Percentiles rank a stretch among this genome's conserved stretches.
Conservation (phyloP, 2,329 filamentous ascomycete species). For the Cryoendolithus antarcticus region DNA sequence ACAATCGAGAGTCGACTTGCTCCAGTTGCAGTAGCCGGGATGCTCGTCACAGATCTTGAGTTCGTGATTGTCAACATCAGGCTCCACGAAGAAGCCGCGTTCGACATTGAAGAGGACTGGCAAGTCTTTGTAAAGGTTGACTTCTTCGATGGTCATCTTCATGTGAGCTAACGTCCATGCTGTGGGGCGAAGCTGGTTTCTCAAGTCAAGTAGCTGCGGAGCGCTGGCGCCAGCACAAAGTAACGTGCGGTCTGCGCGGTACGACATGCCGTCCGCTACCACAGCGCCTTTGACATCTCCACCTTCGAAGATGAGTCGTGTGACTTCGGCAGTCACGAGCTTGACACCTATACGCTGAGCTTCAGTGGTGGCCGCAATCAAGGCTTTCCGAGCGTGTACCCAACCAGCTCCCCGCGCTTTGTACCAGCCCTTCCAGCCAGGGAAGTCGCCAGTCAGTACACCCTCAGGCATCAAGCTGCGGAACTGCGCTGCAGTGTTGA, state of each 20-base stretch:
- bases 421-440: slow-evolving; percentile 39
- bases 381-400: slow-evolving; percentile 40
- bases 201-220: slow-evolving; percentile 36
- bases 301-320: slow-evolving; percentile 24
- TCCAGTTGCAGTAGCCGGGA: slow-evolving; percentile 42
- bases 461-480: slow-evolving; percentile 39
- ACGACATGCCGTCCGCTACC: slow-evolving; percentile 30
- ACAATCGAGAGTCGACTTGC: slow-evolving; percentile 17
- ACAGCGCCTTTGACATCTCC: slow-evolving; percentile 31
- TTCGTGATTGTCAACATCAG: slow-evolving; percentile 33
- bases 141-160: slow-evolving; percentile 35
- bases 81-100: slow-evolving; percentile 39
- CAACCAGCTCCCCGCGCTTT: slow-evolving; percentile 37
- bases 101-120: slow-evolving; percentile 40
- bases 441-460: slow-evolving; percentile 38
- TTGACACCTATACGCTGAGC: slow-evolving; percentile 34
- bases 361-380: slow-evolving; percentile 34
- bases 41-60: slow-evolving; percentile 45
- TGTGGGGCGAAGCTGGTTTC: slow-evolving; percentile 41
- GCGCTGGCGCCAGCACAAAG: slow-evolving; percentile 39
- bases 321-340: slow-evolving; percentile 34
- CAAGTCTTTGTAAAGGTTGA: slow-evolving; percentile 32
- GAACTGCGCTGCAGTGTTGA: slow-evolving; percentile 36
- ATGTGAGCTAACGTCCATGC: slow-evolving; percentile 44
- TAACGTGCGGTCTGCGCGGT: slow-evolving; percentile 34